Conservation (phyloP, 2,329 filamentous ascomycete species). For the Claviceps arundinis region DNA sequence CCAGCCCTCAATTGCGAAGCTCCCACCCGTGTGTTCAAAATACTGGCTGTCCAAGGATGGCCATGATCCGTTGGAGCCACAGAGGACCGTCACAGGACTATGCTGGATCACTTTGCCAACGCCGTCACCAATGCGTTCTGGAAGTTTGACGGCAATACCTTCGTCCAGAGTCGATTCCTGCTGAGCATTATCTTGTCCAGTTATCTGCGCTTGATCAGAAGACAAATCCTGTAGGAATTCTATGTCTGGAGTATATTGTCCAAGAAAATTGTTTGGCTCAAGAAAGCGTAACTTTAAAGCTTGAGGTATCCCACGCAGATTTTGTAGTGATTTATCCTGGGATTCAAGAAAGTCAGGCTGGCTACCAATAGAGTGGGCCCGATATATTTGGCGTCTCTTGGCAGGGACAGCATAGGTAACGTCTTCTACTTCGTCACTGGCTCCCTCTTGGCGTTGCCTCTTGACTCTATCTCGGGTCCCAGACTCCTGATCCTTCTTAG, state of each 20-base stretch:
- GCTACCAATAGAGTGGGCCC: not conserved
- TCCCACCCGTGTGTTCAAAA: constrained; percentile 24
- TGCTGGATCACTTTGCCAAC: not conserved
- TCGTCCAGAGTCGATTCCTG: not conserved
- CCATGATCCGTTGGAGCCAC: constrained; percentile 18
- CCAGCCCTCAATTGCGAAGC: constrained; percentile 30
- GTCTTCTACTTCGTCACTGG: not conserved
- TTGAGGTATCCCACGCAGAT: not conserved
- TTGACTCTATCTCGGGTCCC: constrained; percentile 10
- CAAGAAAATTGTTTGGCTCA: constrained; percentile 5
- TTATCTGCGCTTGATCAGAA: not conserved
- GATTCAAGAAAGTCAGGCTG: not conserved
- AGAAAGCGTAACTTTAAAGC: constrained; percentile 2
- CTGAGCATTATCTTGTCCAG: not conserved
- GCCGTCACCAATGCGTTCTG: not conserved
- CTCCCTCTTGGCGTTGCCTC: constrained; percentile 4
- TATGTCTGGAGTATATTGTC: constrained; percentile 1
- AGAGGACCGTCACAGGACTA: constrained; percentile 9
- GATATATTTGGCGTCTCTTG: not conserved
- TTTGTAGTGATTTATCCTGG: not conserved
- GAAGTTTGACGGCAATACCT: not conserved
- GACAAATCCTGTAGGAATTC: not conserved
- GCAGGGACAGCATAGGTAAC: not conserved
- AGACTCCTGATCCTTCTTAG: constrained; percentile 17
- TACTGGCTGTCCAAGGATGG: constrained; percentile 17